These are phyloP conservation scores for Talaromyces sp. DNA, from an alignment of 2,329 filamentous ascomycete species.

Conservation along the genomic window DNA sequence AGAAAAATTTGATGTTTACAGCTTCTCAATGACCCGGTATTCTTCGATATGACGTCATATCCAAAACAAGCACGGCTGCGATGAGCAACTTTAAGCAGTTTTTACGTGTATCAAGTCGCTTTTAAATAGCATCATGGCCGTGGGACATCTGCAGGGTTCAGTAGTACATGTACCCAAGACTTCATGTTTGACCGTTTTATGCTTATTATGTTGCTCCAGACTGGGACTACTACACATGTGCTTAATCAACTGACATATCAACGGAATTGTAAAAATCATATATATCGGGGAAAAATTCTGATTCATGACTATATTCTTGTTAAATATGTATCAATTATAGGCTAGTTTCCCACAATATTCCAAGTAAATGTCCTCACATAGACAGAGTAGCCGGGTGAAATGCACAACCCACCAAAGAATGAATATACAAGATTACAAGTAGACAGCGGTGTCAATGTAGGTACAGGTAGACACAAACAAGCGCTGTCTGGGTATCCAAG, in stretches of 20 bases:
- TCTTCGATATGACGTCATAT: not conserved
- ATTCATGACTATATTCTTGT: not conserved
- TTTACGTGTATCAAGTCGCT: slow-evolving; percentile 59
- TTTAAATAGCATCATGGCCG: slow-evolving; percentile 57
- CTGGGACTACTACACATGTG: too few relatives aligned
- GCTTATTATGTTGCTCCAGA: slow-evolving; percentile 19
- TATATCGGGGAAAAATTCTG: not conserved
- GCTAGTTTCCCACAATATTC: not conserved
- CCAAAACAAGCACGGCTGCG: not conserved
- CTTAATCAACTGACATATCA: too few relatives aligned
- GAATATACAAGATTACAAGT: not conserved
- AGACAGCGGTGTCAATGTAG: not conserved
- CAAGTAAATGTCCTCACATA: not conserved
- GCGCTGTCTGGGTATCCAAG: not conserved
- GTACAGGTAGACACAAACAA: not conserved
- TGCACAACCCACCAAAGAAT: not conserved
- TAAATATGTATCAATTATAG: not conserved
- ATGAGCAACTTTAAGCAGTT: slow-evolving; percentile 1
- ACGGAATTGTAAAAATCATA: slow-evolving; percentile 41
- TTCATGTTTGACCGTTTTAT: too few relatives aligned
- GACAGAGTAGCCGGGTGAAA: not conserved
- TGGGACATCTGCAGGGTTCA: slow-evolving; percentile 44
- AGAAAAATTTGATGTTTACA: not conserved
- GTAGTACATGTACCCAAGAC: too few relatives aligned
- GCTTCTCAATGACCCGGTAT: too few relatives aligned